Conservation (phyloP, 495 filamentous ascomycete genomes). For the Bathelium albidoporum region DNA sequence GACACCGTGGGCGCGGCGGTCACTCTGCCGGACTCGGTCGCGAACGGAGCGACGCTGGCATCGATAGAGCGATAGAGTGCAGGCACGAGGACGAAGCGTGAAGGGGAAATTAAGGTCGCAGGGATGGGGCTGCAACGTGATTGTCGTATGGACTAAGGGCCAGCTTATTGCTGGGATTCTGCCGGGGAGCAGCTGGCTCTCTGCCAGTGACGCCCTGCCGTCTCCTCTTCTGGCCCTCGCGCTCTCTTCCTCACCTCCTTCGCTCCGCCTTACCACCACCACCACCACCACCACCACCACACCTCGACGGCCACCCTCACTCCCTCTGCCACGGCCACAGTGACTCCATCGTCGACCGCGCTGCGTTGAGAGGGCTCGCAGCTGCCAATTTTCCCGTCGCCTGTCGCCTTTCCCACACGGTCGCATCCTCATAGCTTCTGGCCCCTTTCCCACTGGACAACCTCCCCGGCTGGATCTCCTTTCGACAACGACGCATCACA, state of each 20-base stretch:
- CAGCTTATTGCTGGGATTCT: too few relatives aligned
- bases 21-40: too few relatives aligned
- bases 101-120: background rate
- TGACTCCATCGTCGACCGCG: background rate
- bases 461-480: background rate
- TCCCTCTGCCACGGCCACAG: background rate
- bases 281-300: background rate
- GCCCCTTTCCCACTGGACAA: background rate
- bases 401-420: background rate
- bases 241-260: background rate
- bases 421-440: background rate
- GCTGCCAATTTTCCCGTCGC: background rate
- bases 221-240: background rate
- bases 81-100: too few relatives aligned
- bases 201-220: background rate
- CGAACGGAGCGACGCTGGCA: too few relatives aligned
- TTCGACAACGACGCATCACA: background rate
- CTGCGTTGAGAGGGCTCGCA: slow-evolving; percentile 3
- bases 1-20: too few relatives aligned
- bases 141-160: background rate
- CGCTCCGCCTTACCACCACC: background rate
- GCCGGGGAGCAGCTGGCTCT: background rate
- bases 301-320: slow-evolving; percentile 1
- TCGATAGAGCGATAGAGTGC: too few relatives aligned
- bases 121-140: background rate